phyloP scores from a whole-genome alignment of 768 basidiomycete genomes.

The Pleurotus eryngii region DNA sequence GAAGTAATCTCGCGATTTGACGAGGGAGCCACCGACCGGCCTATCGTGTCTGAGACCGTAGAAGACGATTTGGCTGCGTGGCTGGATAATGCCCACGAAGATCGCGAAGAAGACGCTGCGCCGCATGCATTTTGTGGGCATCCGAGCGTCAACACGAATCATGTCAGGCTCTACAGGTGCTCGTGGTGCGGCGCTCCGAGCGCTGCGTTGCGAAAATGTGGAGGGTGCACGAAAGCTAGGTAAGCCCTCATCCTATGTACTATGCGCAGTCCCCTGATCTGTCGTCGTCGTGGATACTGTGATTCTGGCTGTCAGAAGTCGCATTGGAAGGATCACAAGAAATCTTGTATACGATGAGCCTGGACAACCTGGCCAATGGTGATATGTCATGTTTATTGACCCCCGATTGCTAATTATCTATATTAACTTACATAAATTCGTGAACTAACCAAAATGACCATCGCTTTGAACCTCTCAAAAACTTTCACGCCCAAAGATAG shows the following conservation, averaged over 20 bases:
- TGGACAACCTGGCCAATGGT: too few species aligned
- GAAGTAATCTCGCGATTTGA: conserved; percentile 30
- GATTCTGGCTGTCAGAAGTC: conserved; percentile 37
- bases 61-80: conserved; percentile 59
- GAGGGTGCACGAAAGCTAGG: conserved; percentile 25
- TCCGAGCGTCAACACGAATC: conserved; percentile 44
- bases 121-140: conserved; percentile 27
- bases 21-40: conserved; percentile 16
- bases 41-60: conserved; percentile 30
- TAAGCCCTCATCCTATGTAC: not conserved
- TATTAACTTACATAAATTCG: too few species aligned
- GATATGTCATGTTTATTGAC: too few species aligned
- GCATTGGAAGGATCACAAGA: conserved; percentile 39
- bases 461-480: too few species aligned
- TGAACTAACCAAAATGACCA: too few species aligned
- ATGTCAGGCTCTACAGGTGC: conserved; percentile 54
- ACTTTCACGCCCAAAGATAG: too few species aligned
- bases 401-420: too few species aligned
- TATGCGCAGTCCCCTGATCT: not conserved
- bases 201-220: conserved; percentile 51
- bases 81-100: conserved; percentile 47
- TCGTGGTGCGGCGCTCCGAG: conserved; percentile 66
- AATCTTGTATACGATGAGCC: conserved; percentile 15
- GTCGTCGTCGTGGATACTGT: conserved; percentile 35
- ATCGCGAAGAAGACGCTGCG: conserved; percentile 29